Percentiles rank a stretch among this genome's conserved stretches.
These are phyloP conservation scores for Leishmania martiniquensis DNA, from an alignment of 208 protist species.

Conservation along the genomic window DNA sequence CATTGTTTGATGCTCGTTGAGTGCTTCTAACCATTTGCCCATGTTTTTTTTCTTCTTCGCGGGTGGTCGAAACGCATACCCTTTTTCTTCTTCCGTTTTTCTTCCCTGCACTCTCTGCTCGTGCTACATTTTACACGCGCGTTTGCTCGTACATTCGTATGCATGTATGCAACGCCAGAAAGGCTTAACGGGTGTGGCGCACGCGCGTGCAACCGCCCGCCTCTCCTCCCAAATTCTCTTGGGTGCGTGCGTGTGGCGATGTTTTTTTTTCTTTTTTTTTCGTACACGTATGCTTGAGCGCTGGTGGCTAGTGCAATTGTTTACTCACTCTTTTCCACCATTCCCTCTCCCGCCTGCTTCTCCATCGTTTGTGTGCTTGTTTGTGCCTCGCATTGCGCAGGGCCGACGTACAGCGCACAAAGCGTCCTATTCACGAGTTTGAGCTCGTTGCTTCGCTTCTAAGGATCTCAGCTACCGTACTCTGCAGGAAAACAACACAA, in stretches of 20 bases:
- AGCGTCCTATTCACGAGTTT: background rate
- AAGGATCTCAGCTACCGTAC: background rate
- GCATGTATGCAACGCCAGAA: background rate
- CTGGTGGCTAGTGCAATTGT: background rate
- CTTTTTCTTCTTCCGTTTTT: background rate
- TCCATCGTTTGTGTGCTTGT: background rate
- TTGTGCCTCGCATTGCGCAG: background rate
- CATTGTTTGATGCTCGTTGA: conserved; percentile 2
- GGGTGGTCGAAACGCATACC: background rate
- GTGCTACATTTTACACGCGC: background rate
- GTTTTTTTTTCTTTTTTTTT: background rate
- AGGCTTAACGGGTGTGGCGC: background rate
- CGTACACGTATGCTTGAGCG: conserved; percentile 2
- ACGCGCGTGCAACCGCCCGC: background rate
- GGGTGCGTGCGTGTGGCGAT: background rate
- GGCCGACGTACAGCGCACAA: background rate
- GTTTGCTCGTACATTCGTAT: background rate
- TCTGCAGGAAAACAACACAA: background rate
- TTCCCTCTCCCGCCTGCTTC: background rate
- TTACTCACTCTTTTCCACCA: background rate
- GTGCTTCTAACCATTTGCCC: background rate
- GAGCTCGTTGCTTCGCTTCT: background rate
- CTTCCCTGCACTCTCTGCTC: background rate
- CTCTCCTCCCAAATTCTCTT: background rate
- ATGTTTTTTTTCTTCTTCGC: background rate